These are phyloP conservation scores for Colletotrichum higginsianum DNA, from an alignment of 2,329 filamentous ascomycete genomes.

Conservation along the genomic window DNA sequence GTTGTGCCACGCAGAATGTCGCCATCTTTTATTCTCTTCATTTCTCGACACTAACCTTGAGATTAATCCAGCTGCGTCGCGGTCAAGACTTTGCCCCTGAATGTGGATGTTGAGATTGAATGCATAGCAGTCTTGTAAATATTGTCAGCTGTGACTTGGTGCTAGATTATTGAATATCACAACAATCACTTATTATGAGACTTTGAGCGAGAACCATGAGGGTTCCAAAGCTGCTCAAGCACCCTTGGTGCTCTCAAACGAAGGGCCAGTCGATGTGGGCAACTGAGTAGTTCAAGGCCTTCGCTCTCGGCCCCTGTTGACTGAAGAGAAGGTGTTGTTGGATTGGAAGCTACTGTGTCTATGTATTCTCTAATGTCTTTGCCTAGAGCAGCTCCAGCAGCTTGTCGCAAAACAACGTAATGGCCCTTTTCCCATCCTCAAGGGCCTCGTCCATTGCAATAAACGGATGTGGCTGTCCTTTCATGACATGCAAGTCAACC, in stretches of 20 bases:
- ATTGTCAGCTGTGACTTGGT: too few relatives aligned
- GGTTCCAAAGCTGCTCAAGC: too few relatives aligned
- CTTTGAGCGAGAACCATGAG: neutral
- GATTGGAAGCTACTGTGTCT: too few relatives aligned
- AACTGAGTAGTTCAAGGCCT: neutral
- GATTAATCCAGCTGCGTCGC: slow-evolving; percentile 50
- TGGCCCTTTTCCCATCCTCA: slow-evolving; percentile 65
- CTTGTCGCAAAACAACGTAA: slow-evolving; percentile 58
- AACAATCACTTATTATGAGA: too few relatives aligned
- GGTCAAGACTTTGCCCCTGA: slow-evolving; percentile 52
- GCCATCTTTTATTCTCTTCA: too few relatives aligned
- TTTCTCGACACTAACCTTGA: neutral
- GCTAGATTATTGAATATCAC: neutral
- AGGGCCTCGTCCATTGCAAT: slow-evolving; percentile 70
- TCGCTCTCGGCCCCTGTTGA: accelerated
- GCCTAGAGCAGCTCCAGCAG: slow-evolving; percentile 13
- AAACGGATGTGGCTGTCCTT: slow-evolving; percentile 71
- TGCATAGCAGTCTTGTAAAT: slow-evolving; percentile 52
- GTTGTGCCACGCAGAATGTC: slow-evolving; percentile 27
- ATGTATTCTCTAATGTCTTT: neutral
- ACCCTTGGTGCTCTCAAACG: neutral
- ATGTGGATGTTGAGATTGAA: slow-evolving; percentile 54
- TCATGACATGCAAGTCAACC: slow-evolving; percentile 65
- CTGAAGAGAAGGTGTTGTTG: too few relatives aligned
- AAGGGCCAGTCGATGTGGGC: neutral